A percentile compares a stretch with the other conserved stretches of the same genome.
Conservation (phyloP, 192 early-diverging fungal genomes). For the Mycoemilia scoparia region DNA sequence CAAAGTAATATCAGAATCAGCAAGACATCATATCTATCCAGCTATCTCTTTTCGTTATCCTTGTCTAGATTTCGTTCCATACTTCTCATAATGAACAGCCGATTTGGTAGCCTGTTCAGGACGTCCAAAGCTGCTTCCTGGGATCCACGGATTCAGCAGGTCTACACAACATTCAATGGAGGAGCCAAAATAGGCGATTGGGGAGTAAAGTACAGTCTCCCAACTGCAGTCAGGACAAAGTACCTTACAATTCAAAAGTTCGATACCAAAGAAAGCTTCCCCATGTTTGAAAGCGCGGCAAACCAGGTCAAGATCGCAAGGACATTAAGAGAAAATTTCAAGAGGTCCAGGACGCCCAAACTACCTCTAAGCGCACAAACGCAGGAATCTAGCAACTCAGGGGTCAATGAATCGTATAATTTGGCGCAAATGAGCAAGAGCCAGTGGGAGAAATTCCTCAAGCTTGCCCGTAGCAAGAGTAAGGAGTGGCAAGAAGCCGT, state of each 20-base stretch:
- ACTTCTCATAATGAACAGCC: conserved; percentile 50
- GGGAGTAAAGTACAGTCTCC: conserved; percentile 58
- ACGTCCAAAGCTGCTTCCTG: conserved; percentile 49
- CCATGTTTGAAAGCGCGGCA: conserved; percentile 42
- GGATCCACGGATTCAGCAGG: conserved; percentile 46
- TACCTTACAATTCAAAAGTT: conserved; percentile 33
- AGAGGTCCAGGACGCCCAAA: conserved; percentile 32
- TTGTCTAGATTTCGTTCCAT: too few relatives aligned
- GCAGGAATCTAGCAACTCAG: neutral
- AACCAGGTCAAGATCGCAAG: conserved; percentile 33
- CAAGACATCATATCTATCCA: too few relatives aligned
- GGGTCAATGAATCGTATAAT: conserved; percentile 17
- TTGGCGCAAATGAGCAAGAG: conserved; percentile 33
- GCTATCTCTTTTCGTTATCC: too few relatives aligned
- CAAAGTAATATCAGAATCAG: too few relatives aligned
- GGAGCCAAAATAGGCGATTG: conserved; percentile 36
- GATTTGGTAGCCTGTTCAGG: conserved; percentile 43
- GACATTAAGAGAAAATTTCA: conserved; percentile 61
- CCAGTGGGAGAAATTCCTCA: conserved; percentile 43
- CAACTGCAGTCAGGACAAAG: conserved; percentile 38
- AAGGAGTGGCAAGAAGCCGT: conserved; percentile 32
- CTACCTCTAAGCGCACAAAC: neutral
- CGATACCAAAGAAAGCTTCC: conserved; percentile 56
- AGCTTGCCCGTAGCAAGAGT: conserved; percentile 29
- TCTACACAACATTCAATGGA: conserved; percentile 46